These are phyloP conservation scores for Apophysomyces trapeziformis DNA, from an alignment of 371 early-diverging fungal species.

Conservation along the genomic window DNA sequence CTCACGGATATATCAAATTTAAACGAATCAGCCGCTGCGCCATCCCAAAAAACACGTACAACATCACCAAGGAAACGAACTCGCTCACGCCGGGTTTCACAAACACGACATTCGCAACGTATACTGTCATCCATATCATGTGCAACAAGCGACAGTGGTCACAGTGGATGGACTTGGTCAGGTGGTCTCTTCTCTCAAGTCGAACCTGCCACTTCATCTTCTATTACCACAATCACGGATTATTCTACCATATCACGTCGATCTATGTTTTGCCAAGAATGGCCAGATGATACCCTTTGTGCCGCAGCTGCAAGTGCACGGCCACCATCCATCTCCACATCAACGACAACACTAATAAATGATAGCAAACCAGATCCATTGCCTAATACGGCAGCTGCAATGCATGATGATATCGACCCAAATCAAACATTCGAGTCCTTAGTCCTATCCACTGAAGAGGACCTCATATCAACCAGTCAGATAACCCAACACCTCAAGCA, in stretches of 20 bases:
- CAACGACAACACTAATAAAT: constrained; percentile 9
- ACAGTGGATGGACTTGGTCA: constrained; percentile 18
- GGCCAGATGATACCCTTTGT: constrained; percentile 13
- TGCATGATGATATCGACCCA: not conserved
- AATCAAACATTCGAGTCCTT: not conserved
- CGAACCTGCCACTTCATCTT: constrained; percentile 26
- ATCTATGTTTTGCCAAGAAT: constrained; percentile 22
- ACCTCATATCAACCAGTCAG: not conserved
- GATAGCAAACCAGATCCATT: constrained; percentile 13
- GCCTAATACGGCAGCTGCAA: constrained; percentile 7
- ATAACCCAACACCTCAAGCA: constrained; percentile 4
- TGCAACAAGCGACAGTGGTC: constrained; percentile 15
- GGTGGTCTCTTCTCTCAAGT: constrained; percentile 37
- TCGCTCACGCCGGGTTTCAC: not conserved
- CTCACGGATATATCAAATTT: not conserved
- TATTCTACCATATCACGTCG: constrained; percentile 28
- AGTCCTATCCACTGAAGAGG: not conserved
- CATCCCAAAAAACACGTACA: too few relatives aligned
- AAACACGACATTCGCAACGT: constrained; percentile 8
- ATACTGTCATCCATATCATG: constrained; percentile 9
- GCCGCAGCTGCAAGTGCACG: not conserved
- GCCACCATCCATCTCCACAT: constrained; percentile 14
- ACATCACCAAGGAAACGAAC: not conserved
- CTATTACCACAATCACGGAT: constrained; percentile 26
- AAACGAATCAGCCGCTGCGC: too few relatives aligned